Base-by-base conservation (phyloP, 1,284 basidiomycete genomes). In the Pholiota adiposa region DNA sequence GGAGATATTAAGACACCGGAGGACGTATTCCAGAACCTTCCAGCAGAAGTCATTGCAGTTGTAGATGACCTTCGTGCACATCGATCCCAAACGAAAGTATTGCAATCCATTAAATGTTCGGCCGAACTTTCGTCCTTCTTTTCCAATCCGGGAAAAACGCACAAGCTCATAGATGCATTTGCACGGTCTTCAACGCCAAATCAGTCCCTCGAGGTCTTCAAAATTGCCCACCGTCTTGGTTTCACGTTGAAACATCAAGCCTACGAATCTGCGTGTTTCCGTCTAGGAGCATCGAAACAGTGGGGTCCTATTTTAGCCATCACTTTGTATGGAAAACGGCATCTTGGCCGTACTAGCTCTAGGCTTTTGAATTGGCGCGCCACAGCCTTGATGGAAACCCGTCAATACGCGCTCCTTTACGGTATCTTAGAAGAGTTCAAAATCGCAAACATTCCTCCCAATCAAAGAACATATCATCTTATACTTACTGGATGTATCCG, bases 341-440 rank as follows among this genome's bases (percentile, higher is more conserved):
- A 83, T 18, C 76, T 79, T 9, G 79, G 81, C 51, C 76, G 74
- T 56, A 77, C 80, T 1, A 86, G 83, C 2, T 66, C 74, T 31
- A 80, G 83, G 23, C 74, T 92, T 19, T 77, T 92, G 65, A 86
- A 92, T 70, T 92, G 88, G 89, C 82, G 81, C 51, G 75, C 81
- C 18, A 83, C 83, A 38, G 86, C 87, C 1, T 69, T 84, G 43
- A 70, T 86, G 60, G 86, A 90, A 68, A 75, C 73, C 4, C 74
- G 79, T 56, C 70, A 81, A 40, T 90, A 81, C 65, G 69, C 72
- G 23, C 67, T 68, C 8, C 73, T 92, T 36, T 72, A 78, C 62
- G 67, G 66, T 25, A 75, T 83, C 2, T 70, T 88, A 54, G 69
- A 76, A 48, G 78, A 84, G 54, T 90, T 88, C 75, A 68, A 75